phyloP scores from a whole-genome alignment of 768 basidiomycete species.

The Leccinum obscurum region DNA sequence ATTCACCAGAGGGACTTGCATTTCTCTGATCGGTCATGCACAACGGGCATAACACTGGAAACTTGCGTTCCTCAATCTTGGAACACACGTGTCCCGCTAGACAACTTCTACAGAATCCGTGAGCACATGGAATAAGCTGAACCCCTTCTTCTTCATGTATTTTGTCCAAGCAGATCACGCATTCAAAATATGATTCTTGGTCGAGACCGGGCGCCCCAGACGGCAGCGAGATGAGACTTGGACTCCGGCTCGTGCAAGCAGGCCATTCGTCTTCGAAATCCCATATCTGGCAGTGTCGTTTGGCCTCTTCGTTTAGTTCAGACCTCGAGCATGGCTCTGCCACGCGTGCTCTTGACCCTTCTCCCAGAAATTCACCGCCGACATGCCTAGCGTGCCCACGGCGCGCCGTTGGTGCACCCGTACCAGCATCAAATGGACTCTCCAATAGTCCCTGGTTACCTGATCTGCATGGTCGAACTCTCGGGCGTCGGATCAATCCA shows the following conservation, averaged over 20 bases:
- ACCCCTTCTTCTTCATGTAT: slow-evolving; percentile 41
- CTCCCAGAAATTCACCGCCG: slow-evolving; percentile 2
- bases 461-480: slow-evolving; percentile 1
- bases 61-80: slow-evolving; percentile 50
- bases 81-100: slow-evolving; percentile 42
- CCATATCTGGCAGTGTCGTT: slow-evolving; percentile 27
- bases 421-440: neutral
- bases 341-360: slow-evolving; percentile 5
- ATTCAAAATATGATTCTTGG: slow-evolving; percentile 39
- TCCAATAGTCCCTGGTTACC: neutral
- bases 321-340: neutral
- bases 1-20: slow-evolving; percentile 35
- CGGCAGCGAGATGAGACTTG: slow-evolving; percentile 3
- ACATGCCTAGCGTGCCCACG: neutral
- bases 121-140: slow-evolving; percentile 43
- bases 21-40: slow-evolving; percentile 42
- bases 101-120: slow-evolving; percentile 57
- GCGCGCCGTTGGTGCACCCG: neutral
- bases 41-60: slow-evolving; percentile 60
- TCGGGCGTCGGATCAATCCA: neutral
- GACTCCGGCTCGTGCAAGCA: neutral
- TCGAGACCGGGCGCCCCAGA: neutral
- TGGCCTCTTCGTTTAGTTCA: slow-evolving; percentile 21
- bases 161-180: slow-evolving; percentile 58
- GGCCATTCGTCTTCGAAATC: slow-evolving; percentile 11